These are phyloP conservation scores for Rhizopogon roseolus DNA, from an alignment of 768 basidiomycete species.

Conservation along the genomic window DNA sequence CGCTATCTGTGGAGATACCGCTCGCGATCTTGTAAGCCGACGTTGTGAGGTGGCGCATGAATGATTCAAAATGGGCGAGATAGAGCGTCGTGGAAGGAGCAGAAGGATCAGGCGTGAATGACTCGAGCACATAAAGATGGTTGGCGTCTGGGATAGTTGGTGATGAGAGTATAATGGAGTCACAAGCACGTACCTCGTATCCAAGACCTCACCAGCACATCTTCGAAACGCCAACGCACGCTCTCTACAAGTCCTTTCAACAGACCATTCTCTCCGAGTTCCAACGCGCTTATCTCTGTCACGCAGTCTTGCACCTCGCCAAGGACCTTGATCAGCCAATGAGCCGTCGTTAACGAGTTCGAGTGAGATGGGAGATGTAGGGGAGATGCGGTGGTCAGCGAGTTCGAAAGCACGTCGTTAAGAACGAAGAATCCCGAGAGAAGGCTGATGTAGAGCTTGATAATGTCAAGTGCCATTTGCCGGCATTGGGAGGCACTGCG, in stretches of 20 bases:
- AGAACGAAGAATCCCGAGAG: conserved; percentile 84
- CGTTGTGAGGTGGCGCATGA: conserved; percentile 75
- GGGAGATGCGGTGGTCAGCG: conserved; percentile 37
- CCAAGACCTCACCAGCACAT: conserved; percentile 77
- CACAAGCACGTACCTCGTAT: conserved; percentile 55
- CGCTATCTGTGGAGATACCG: conserved; percentile 54
- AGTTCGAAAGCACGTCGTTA: conserved; percentile 66
- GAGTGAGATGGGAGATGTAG: conserved; percentile 63
- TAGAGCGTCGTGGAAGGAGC: conserved; percentile 70
- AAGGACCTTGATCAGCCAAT: conserved; percentile 77
- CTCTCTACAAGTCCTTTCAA: conserved; percentile 73
- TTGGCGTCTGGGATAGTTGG: conserved; percentile 60
- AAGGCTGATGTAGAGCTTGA: conserved; percentile 79
- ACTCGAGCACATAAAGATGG: conserved; percentile 78
- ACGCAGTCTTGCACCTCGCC: conserved; percentile 84
- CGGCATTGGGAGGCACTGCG: conserved; percentile 81
- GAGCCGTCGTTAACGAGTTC: conserved; percentile 76
- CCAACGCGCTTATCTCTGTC: conserved; percentile 74
- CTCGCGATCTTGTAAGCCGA: conserved; percentile 78
- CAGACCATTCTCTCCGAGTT: conserved; percentile 73
- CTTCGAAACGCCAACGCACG: conserved; percentile 83
- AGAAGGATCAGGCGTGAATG: conserved; percentile 66
- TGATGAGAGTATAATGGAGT: neutral
- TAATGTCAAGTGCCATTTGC: conserved; percentile 83
- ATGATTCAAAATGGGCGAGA: conserved; percentile 70